These are phyloP conservation scores for Cucurbita argyrosperma DNA, from an alignment of 306 rosid genomes.

Conservation along the genomic window DNA sequence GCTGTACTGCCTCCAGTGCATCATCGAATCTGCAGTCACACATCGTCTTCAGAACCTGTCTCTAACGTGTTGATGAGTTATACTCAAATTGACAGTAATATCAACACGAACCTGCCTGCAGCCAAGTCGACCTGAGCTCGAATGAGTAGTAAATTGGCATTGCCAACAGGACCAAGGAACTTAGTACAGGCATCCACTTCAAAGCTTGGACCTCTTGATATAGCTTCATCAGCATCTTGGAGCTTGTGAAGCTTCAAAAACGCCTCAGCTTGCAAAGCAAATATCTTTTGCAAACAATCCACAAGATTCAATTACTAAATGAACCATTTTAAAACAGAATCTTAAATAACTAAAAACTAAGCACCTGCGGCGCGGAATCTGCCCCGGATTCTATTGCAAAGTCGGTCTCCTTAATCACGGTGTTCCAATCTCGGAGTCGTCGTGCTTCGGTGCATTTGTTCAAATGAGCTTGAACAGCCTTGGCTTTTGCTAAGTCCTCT, in stretches of 20 bases:
- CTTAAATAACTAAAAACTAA: background rate
- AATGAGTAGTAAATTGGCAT: slow-evolving; percentile 43
- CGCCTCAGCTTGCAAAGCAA: slow-evolving; percentile 72
- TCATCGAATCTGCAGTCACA: slow-evolving; percentile 42
- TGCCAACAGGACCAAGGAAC: slow-evolving; percentile 66
- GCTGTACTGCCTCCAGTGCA: slow-evolving; percentile 50
- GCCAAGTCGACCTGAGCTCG: slow-evolving; percentile 55
- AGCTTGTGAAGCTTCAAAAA: slow-evolving; percentile 54
- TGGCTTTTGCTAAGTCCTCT: slow-evolving; percentile 55
- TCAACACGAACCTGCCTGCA: slow-evolving; percentile 47
- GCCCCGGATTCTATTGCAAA: slow-evolving; percentile 40
- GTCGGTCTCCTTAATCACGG: slow-evolving; percentile 32
- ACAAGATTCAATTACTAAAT: background rate
- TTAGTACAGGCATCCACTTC: slow-evolving; percentile 47
- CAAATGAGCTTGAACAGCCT: slow-evolving; percentile 39
- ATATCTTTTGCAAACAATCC: slow-evolving; percentile 35
- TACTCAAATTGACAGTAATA: background rate
- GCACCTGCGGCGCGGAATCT: slow-evolving; percentile 75
- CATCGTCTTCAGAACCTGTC: background rate
- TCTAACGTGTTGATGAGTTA: background rate
- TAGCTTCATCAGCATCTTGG: slow-evolving; percentile 61
- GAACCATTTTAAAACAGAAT: background rate
- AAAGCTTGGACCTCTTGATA: slow-evolving; percentile 48
- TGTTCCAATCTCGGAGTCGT: slow-evolving; percentile 66
- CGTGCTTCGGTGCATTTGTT: slow-evolving; percentile 67